Conservation (phyloP, 202 grass and related monocot genomes). For the Carex arenaria region DNA sequence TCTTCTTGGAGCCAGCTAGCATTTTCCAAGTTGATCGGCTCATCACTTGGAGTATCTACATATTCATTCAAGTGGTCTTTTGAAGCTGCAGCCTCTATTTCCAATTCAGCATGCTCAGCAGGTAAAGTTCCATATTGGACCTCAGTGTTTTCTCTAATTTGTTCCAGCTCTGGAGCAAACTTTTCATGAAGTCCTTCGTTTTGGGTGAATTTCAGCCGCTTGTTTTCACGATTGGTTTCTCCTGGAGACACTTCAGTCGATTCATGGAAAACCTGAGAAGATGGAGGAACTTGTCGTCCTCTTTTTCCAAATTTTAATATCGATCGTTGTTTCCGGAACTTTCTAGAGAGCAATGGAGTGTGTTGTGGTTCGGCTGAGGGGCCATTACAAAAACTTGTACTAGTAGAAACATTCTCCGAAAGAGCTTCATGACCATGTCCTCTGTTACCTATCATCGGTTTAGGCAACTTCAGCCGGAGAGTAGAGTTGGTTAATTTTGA, state of each 20-base stretch:
- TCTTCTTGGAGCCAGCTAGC: background rate
- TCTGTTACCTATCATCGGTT: background rate
- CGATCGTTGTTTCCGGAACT: constrained; percentile 59
- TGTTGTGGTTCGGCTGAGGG: constrained; percentile 25
- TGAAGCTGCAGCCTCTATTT: background rate
- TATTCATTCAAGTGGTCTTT: background rate
- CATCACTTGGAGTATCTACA: background rate
- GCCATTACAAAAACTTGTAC: background rate
- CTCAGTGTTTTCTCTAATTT: constrained; percentile 9
- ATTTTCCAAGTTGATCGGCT: constrained; percentile 4
- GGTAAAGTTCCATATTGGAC: constrained; percentile 7
- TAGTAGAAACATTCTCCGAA: background rate
- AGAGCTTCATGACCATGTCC: background rate
- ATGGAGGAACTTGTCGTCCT: background rate
- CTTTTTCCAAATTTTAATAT: constrained; percentile 43
- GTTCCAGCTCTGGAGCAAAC: background rate
- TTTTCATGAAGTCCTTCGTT: background rate
- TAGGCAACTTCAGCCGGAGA: constrained; percentile 6
- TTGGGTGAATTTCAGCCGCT: constrained; percentile 7
- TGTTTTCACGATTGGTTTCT: constrained; percentile 15
- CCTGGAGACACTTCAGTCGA: background rate
- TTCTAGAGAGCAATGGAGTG: constrained; percentile 34
- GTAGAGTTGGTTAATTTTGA: constrained; percentile 6
- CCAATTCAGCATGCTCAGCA: background rate
- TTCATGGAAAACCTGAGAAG: constrained; percentile 9